Evolutionary conservation across 2,329 filamentous ascomycete genomes (phyloP).

Genomic region (Aspergillus floridensis): DNA sequence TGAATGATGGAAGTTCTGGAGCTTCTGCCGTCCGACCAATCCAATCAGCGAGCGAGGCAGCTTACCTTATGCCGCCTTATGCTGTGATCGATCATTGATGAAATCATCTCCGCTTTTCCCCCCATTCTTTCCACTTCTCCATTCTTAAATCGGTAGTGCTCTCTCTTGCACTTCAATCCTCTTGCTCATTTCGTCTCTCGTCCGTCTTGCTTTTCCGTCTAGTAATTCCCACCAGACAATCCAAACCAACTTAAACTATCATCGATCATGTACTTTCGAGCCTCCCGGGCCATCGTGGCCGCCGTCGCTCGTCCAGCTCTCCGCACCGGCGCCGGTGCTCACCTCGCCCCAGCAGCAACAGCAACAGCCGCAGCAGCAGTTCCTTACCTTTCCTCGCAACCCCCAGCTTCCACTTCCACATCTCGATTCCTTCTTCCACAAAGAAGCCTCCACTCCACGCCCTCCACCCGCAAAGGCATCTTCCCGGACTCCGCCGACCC

Average conservation of each 20-base stretch:
- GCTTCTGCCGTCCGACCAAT: background rate
- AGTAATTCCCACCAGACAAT: background rate
- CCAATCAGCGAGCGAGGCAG: no score
- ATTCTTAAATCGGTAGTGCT: background rate
- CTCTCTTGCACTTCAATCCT: background rate
- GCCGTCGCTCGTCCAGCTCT: slow-evolving; percentile 17
- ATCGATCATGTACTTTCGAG: slow-evolving; percentile 38
- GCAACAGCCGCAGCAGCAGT: slow-evolving; percentile 10
- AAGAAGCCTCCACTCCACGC: slow-evolving; percentile 37
- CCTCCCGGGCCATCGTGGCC: slow-evolving; percentile 41
- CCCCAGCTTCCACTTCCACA: slow-evolving; percentile 4
- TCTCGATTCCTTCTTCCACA: slow-evolving; percentile 9
- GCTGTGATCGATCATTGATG: slow-evolving; percentile 4
- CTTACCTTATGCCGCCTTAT: background rate
- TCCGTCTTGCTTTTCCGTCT: background rate
- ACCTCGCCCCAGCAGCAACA: slow-evolving; percentile 14
- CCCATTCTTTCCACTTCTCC: background rate
- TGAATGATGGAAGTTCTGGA: background rate
- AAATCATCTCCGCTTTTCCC: slow-evolving; percentile 9
- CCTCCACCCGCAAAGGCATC: slow-evolving; percentile 49
- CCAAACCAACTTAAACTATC: background rate
- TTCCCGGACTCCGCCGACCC: slow-evolving; percentile 61
- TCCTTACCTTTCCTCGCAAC: slow-evolving; percentile 12
- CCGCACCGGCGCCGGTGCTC: slow-evolving; percentile 16
- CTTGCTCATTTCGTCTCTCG: background rate